Conservation (phyloP, 202 grass and related monocot genomes). For the Setaria viridis region DNA sequence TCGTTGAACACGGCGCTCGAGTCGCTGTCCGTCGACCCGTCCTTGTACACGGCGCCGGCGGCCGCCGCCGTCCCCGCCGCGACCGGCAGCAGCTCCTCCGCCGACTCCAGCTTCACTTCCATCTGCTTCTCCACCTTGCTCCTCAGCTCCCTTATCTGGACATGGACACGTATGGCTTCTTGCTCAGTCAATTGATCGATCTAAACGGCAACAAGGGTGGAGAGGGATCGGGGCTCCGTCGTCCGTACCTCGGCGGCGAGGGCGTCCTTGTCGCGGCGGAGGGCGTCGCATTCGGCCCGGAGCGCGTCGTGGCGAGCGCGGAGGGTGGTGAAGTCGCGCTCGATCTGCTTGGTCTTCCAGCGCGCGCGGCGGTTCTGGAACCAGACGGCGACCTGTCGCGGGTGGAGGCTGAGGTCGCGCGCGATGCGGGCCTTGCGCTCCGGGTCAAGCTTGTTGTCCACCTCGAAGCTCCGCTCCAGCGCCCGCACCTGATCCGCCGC, state of each 20-base stretch:
- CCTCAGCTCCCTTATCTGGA: constrained; percentile 69
- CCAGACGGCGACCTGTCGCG: constrained; percentile 81
- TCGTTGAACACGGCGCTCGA: constrained; percentile 81
- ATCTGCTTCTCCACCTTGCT: constrained; percentile 57
- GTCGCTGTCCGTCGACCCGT: constrained; percentile 77
- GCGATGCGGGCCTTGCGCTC: constrained; percentile 73
- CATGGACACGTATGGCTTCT: neutral
- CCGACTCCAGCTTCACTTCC: constrained; percentile 52
- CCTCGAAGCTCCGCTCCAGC: constrained; percentile 79
- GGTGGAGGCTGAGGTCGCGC: constrained; percentile 68
- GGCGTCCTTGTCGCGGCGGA: constrained; percentile 67
- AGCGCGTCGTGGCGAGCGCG: constrained; percentile 62
- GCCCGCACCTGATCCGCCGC: constrained; percentile 69
- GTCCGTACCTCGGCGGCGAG: constrained; percentile 62
- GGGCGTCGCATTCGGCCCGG: constrained; percentile 58
- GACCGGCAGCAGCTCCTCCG: neutral
- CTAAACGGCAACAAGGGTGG: neutral
- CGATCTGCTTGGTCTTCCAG: constrained; percentile 86
- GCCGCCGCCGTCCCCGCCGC: constrained; percentile 10
- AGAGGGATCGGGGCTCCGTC: neutral
- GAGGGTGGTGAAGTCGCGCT: constrained; percentile 67
- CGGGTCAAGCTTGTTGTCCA: constrained; percentile 82
- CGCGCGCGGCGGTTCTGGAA: constrained; percentile 92
- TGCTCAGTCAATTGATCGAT: neutral
- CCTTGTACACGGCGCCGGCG: constrained; percentile 24